These are phyloP conservation scores for Neofusicoccum cordaticola DNA, from an alignment of 2,329 filamentous ascomycete species.

Conservation along the genomic window DNA sequence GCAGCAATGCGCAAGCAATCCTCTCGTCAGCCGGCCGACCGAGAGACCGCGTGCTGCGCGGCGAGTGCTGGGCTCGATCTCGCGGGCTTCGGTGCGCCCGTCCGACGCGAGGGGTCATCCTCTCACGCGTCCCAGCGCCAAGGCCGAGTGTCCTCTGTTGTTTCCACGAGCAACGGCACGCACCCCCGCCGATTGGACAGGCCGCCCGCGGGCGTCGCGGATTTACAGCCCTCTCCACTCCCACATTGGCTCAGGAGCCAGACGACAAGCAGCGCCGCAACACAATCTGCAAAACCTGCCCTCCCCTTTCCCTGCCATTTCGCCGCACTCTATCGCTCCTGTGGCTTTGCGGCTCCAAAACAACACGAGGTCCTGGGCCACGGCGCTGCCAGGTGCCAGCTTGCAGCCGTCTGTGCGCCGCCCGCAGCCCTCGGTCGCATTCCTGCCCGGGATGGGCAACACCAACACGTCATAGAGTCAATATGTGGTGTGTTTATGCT, in stretches of 20 bases:
- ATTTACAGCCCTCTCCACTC: not conserved
- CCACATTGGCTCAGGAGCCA: not conserved
- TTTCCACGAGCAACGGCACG: conserved; percentile 13
- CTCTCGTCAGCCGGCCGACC: not conserved
- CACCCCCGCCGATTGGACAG: not conserved
- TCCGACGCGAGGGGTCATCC: not conserved
- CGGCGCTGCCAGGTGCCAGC: not conserved
- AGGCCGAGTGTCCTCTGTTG: not conserved
- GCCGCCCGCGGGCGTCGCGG: conserved; percentile 3
- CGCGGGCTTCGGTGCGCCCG: not conserved
- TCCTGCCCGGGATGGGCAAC: not conserved
- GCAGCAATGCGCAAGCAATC: not conserved
- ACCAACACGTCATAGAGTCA: not conserved
- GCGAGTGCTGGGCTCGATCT: not conserved
- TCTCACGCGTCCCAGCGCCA: not conserved
- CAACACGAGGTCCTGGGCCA: not conserved
- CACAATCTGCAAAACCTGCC: not conserved
- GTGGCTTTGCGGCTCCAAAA: conserved; percentile 6
- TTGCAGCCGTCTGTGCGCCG: not conserved
- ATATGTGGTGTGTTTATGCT: conserved; percentile 2
- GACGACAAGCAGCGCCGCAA: not conserved
- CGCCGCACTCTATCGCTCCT: conserved; percentile 5
- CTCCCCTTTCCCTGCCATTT: not conserved
- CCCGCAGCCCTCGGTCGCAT: not conserved
- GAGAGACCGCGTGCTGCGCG: not conserved